Percentiles rank a stretch among this genome's conserved stretches.
phyloP scores from a whole-genome alignment of 306 rosid species.

The Datisca glomerata region DNA sequence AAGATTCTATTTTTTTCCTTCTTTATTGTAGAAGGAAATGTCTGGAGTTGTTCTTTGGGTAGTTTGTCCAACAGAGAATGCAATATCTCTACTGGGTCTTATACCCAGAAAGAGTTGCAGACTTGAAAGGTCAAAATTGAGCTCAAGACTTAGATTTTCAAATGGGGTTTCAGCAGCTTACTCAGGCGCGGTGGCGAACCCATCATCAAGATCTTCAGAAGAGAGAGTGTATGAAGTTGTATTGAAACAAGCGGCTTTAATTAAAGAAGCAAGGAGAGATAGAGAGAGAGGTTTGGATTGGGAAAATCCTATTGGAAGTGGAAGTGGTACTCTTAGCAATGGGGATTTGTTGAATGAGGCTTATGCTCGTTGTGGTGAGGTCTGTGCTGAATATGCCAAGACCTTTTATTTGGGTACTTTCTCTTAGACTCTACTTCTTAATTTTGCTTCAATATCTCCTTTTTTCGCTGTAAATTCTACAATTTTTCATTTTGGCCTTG shows the following conservation, averaged over 20 bases:
- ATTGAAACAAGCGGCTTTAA: conserved; percentile 75
- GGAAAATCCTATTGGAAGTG: conserved; percentile 25
- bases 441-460: not conserved
- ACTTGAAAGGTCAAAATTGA: conserved; percentile 20
- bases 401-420: conserved; percentile 74
- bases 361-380: conserved; percentile 79
- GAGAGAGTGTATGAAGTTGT: conserved; percentile 89
- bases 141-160: conserved; percentile 30
- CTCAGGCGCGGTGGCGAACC: conserved; percentile 41
- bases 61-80: conserved; percentile 45
- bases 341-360: conserved; percentile 58
- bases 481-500: too few species aligned
- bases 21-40: conserved; percentile 21
- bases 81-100: conserved; percentile 26
- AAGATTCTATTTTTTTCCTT: not conserved
- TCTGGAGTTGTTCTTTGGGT: conserved; percentile 56
- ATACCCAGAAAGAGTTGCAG: conserved; percentile 18
- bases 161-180: conserved; percentile 29
- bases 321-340: conserved; percentile 21
- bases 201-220: conserved; percentile 61
- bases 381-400: conserved; percentile 95
- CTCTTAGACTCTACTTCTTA: too few species aligned
- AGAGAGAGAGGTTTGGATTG: conserved; percentile 19
- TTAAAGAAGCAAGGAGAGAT: conserved; percentile 26
- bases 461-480: conserved; percentile 3